Base-by-base conservation (phyloP, 345 rosid genomes). In the Pistacia atlantica region DNA sequence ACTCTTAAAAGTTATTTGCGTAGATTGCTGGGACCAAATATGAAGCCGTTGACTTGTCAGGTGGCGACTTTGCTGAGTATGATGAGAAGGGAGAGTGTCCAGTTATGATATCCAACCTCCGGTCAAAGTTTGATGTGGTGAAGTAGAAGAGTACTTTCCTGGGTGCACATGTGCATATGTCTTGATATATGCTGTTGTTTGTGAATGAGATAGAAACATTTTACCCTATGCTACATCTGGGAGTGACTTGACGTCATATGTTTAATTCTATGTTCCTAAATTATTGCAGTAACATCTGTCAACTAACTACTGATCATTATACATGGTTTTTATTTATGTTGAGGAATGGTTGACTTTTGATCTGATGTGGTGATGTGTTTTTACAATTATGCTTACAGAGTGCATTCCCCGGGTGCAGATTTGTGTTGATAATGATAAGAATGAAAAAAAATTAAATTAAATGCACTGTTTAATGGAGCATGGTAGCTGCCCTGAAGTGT, bases 81-180 rank as follows among this genome's bases (percentile, higher is more conserved):
- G 95, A 93, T 67, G 97, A 91, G 89, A 88, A 93, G 78, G 97
- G 97, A 28, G 91, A 86, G 86, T 91, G 88, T 78, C 92, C 92
- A 0, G 97, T 91, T 22, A 93, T 91, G 97, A 90, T 95, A 72
- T 95, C 98, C 10, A 88, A 91, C 76, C 90, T 89, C 78, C 82
- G 86, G 8, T 80, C 93, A 14, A 87, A 87, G 75, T 95, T 93
- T 79, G 90, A 79, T 22, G 94, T 90, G 79, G 81, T 67, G 78
- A 91, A 88, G 83, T 92, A 83, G 83, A 74, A n/a, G 51, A 51
- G 20, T 69, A 38, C 49, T 68, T 66, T 35, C 52, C 74, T 65
- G 68, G 45, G 46, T 46, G 66, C 58, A 20, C 14, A 6, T 35
- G 46, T 48, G 64, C 59, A 20, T 16, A 7, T 51, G 54, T 72